Conservation (phyloP, 2,329 filamentous ascomycete species). For the Venturia effusa region DNA sequence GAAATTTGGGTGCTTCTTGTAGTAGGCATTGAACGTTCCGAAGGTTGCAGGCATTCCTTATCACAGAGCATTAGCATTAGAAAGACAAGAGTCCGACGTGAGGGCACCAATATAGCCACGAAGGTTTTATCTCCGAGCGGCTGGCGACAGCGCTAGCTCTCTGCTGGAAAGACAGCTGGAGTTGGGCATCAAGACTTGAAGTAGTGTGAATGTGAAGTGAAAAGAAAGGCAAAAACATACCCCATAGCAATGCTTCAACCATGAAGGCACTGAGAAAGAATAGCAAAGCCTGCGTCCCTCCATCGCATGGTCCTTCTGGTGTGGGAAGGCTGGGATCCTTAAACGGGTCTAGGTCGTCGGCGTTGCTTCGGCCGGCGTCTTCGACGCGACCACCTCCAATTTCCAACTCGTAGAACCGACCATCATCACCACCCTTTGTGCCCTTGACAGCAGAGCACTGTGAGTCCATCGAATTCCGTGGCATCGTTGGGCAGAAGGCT, state of each 20-base stretch:
- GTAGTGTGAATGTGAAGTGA: not conserved
- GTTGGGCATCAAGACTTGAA: not conserved
- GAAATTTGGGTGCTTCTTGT: conserved; percentile 5
- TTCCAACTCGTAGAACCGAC: not conserved
- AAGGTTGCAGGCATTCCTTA: conserved; percentile 9
- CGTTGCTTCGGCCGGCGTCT: not conserved
- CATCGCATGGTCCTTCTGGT: conserved; percentile 2
- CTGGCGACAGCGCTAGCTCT: not conserved
- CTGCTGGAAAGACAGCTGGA: not conserved
- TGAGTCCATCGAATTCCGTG: not conserved
- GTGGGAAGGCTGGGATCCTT: not conserved
- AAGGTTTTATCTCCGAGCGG: not conserved
- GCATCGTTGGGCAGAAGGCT: not conserved
- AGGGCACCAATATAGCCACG: not conserved
- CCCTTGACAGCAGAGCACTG: not conserved
- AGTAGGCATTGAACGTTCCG: conserved; percentile 6
- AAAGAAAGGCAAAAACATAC: not conserved
- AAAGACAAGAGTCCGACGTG: not conserved
- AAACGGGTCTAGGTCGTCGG: not conserved
- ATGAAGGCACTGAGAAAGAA: conserved; percentile 8
- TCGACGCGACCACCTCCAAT: not conserved
- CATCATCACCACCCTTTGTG: not conserved
- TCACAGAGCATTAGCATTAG: not conserved
- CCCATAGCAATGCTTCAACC: conserved; percentile 9
- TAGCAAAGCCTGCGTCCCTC: conserved; percentile 1